Base-by-base conservation (phyloP, 768 basidiomycete genomes). In the Lentinula boryana region DNA sequence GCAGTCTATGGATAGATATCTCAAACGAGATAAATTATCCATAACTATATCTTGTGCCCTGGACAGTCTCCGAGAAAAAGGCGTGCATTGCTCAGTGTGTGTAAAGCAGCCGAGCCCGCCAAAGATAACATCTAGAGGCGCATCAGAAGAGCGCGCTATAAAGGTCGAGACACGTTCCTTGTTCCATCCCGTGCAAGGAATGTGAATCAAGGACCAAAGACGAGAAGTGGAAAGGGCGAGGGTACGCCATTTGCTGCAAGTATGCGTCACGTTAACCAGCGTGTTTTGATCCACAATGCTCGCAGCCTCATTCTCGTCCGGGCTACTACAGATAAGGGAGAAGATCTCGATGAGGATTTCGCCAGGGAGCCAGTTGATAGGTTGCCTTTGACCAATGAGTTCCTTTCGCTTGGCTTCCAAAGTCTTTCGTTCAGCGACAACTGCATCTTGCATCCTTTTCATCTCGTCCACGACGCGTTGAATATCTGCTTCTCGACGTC, bases 331-430 rank as follows among this genome's bases (percentile, higher is more conserved):
- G 40, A 63, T 60, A n/a, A 64, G 59, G 16, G 67, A 31, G 62
- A 84, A 84, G 56, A 83, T 73, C 6, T 76, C 72, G 41, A 72
- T 64, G 44, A 84, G 74, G 18, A 83, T 67, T 63, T 84, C 83
- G 40, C 73, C 61, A 13, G 83, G 82, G 50, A 84, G 75, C 76
- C 79, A 80, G 62, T 81, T 77, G 59, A 82, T 74, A 15, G 82
- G 82, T 27, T 75, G 70, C 50, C 71, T 75, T 65, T 76, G 72
- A 13, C 69, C 72, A 49, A 78, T 68, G n/a, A 84, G 69, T 23
- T 69, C 68, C 59, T 53, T 63, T 41, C 70, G 66, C 60, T 69
- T 72, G 38, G 64, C 63, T 51, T 70, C 69, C 33, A 79, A 63
- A 0, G 61, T 65, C 60, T 65, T 63, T 56, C 68, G 74, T 66